Evolutionary conservation across 2,329 filamentous ascomycete genomes (phyloP).

Genomic region (Chlorencoelia australis): DNA sequence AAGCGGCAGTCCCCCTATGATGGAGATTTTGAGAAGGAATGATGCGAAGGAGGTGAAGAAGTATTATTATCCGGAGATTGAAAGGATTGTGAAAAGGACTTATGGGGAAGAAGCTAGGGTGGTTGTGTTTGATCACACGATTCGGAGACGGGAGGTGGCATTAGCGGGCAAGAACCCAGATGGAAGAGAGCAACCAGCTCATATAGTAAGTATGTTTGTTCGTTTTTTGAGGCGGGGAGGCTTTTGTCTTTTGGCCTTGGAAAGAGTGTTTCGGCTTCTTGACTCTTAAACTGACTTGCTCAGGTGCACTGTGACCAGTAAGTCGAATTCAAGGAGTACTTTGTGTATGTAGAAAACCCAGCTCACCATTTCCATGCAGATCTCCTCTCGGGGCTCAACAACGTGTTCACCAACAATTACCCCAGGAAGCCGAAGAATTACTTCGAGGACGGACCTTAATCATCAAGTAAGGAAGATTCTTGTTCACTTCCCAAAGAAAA

Average conservation of each 20-base stretch:
- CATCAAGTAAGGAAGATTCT: constrained; percentile 2
- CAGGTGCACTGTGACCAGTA: constrained; percentile 9
- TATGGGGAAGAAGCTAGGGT: constrained; percentile 1
- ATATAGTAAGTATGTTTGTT: constrained; percentile 4
- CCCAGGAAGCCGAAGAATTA: neutral
- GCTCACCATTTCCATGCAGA: neutral
- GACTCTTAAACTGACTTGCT: neutral
- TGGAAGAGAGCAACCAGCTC: constrained; percentile 7
- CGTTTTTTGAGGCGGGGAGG: too few relatives aligned
- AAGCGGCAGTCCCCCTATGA: neutral
- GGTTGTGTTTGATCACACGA: constrained; percentile 7
- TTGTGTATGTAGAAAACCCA: neutral
- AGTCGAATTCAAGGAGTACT: neutral
- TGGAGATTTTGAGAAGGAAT: neutral
- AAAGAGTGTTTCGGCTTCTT: neutral
- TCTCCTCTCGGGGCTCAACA: constrained; percentile 1
- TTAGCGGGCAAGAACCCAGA: constrained; percentile 2
- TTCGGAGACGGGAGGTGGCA: neutral
- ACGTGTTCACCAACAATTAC: constrained; percentile 2
- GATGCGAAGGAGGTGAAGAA: constrained; percentile 1
- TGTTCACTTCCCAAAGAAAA: neutral
- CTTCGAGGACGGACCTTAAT: constrained; percentile 3
- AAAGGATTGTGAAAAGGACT: constrained; percentile 1
- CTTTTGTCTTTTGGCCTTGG: too few relatives aligned
- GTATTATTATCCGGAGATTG: constrained; percentile 5